Evolutionary conservation across 257 asterid genomes (phyloP).

Genomic region (Ophiorrhiza pumila): DNA sequence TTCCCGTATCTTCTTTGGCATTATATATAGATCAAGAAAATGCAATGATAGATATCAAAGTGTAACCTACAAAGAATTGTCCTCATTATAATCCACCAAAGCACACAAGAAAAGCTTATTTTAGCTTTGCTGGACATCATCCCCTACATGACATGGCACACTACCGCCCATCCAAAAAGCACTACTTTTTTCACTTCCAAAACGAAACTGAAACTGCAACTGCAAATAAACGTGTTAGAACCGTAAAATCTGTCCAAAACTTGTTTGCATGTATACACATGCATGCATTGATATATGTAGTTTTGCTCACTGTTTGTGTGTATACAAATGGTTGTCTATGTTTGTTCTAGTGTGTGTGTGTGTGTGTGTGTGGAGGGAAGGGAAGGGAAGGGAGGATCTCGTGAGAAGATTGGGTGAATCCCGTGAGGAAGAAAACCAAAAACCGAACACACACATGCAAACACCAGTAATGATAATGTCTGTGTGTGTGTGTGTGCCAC

Average conservation of each 20-base stretch:
- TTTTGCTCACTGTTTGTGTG: no score
- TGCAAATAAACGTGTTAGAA: constrained; percentile 27
- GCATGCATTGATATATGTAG: no score
- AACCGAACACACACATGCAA: constrained; percentile 13
- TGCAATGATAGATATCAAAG: neutral
- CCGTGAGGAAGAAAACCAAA: constrained; percentile 30
- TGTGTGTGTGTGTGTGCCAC: neutral
- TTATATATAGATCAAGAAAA: neutral
- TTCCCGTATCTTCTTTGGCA: neutral
- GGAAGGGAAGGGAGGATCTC: constrained; percentile 24
- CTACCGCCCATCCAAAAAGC: constrained; percentile 22
- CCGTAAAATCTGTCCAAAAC: constrained; percentile 21
- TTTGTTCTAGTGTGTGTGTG: neutral
- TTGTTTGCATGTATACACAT: no score
- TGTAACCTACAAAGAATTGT: neutral
- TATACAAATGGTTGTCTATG: neutral
- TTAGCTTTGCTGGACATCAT: constrained; percentile 6
- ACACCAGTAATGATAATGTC: constrained; percentile 6
- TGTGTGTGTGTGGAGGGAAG: constrained; percentile 6
- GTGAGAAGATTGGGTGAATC: constrained; percentile 31
- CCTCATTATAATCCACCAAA: neutral
- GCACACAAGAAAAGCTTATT: neutral
- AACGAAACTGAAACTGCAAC: constrained; percentile 10
- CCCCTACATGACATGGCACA: constrained; percentile 24
- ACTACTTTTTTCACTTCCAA: neutral